Evolutionary conservation across 1,139 yeast species (phyloP).

Genomic region (Pichia sp.): DNA sequence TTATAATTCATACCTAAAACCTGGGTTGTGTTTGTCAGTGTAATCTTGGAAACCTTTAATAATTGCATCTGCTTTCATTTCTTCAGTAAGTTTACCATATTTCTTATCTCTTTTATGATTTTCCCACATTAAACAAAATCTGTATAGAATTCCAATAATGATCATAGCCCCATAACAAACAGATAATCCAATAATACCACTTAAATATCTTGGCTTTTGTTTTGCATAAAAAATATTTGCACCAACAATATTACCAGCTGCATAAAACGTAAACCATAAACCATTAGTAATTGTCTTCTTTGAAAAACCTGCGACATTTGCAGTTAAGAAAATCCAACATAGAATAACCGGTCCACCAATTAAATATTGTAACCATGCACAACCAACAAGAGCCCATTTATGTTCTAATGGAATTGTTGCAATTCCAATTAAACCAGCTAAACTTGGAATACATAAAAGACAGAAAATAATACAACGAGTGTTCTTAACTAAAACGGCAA

Average conservation of each 20-base stretch:
- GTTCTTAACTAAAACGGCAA: slow-evolving; percentile 35
- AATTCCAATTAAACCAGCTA: slow-evolving; percentile 20
- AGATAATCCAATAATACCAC: slow-evolving; percentile 19
- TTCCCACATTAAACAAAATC: slow-evolving; percentile 8
- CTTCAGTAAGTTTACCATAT: slow-evolving; percentile 4
- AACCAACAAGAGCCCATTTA: slow-evolving; percentile 40
- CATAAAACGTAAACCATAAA: slow-evolving; percentile 46
- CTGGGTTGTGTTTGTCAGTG: slow-evolving; percentile 7
- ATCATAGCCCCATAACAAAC: slow-evolving; percentile 7
- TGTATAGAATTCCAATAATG: slow-evolving; percentile 5
- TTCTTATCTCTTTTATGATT: slow-evolving; percentile 3
- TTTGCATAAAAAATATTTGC: slow-evolving; percentile 40
- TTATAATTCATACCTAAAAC: slow-evolving; percentile 7
- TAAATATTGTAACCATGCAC: slow-evolving; percentile 29
- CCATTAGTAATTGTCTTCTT: slow-evolving; percentile 45
- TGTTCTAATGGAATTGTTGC: slow-evolving; percentile 16
- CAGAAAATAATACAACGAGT: slow-evolving; percentile 16
- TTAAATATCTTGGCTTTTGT: slow-evolving; percentile 36
- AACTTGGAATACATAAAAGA: slow-evolving; percentile 6
- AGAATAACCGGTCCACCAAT: slow-evolving; percentile 23
- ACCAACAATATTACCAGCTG: slow-evolving; percentile 59
- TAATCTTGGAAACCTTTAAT: slow-evolving; percentile 7
- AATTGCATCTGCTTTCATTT: slow-evolving; percentile 5
- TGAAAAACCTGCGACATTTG: slow-evolving; percentile 51
- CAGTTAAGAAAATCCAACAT: slow-evolving; percentile 30